Conservation (phyloP, 768 basidiomycete species). For the Tylopilus sp. region DNA sequence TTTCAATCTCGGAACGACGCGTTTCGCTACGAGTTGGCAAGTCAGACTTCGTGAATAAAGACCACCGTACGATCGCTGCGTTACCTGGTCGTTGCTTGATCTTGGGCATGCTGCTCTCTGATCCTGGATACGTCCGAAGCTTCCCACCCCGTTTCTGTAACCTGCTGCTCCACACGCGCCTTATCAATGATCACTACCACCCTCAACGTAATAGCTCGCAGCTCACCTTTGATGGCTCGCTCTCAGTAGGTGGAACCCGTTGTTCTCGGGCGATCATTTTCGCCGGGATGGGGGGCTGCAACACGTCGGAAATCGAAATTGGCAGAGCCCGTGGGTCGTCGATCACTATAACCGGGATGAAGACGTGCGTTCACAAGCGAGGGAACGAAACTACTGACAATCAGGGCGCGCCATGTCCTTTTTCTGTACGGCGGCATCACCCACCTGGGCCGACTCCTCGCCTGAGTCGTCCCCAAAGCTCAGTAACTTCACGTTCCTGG, state of each 20-base stretch:
- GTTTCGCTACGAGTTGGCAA: conserved; percentile 40
- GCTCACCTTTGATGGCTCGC: conserved; percentile 18
- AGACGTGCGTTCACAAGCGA: background rate
- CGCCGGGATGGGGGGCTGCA: conserved; percentile 1
- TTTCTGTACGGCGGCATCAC: conserved; percentile 50
- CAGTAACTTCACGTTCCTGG: conserved; percentile 82
- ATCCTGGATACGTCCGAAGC: conserved; percentile 62
- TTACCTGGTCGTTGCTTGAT: conserved; percentile 47
- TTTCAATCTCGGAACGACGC: conserved; percentile 75
- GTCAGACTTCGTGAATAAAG: background rate
- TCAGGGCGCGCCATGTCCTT: conserved; percentile 83
- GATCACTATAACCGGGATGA: conserved; percentile 19
- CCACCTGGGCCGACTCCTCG: conserved; percentile 48
- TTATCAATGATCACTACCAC: background rate
- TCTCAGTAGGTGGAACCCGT: background rate
- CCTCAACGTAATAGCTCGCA: background rate
- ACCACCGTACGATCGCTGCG: no score
- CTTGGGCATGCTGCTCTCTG: conserved; percentile 69
- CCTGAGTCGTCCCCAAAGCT: conserved; percentile 83
- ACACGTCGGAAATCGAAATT: conserved; percentile 7
- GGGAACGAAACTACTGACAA: conserved; percentile 46
- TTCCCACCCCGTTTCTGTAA: conserved; percentile 22
- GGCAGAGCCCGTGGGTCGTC: conserved; percentile 9
- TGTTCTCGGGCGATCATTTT: conserved; percentile 3
- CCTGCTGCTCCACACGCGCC: background rate